Conservation (phyloP, 805 yeast species). For the Nematodospora valgi region DNA sequence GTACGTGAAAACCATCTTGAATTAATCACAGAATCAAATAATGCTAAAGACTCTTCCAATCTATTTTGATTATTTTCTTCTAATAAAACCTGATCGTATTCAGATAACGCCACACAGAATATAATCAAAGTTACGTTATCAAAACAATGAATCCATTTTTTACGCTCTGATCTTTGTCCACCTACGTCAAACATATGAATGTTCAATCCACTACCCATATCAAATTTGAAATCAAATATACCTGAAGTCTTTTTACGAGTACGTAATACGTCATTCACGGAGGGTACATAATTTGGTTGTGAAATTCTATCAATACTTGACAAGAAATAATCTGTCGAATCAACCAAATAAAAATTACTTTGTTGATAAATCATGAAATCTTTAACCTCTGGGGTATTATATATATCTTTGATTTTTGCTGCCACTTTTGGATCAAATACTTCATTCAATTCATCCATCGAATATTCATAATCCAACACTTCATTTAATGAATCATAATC, state of each 20-base stretch:
- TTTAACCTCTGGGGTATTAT: constrained; percentile 56
- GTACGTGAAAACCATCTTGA: constrained; percentile 90
- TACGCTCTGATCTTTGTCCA: constrained; percentile 93
- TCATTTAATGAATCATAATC: constrained; percentile 39
- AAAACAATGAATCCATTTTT: constrained; percentile 96
- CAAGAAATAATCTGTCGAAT: constrained; percentile 78
- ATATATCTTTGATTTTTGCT: constrained; percentile 45
- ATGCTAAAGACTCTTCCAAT: constrained; percentile 73
- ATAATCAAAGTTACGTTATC: constrained; percentile 88
- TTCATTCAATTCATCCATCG: constrained; percentile 53
- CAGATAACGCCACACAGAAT: constrained; percentile 87
- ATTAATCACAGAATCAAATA: constrained; percentile 88
- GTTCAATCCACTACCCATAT: constrained; percentile 53
- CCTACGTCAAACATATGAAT: constrained; percentile 75
- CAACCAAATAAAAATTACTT: constrained; percentile 77
- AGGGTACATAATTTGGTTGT: constrained; percentile 61
- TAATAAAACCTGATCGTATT: constrained; percentile 81
- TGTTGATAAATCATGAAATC: constrained; percentile 55
- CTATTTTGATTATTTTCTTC: constrained; percentile 78
- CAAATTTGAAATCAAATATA: constrained; percentile 77
- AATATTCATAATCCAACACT: constrained; percentile 44
- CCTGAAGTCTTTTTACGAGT: constrained; percentile 93
- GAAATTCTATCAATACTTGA: constrained; percentile 63
- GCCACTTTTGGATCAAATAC: constrained; percentile 51
- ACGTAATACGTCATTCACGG: constrained; percentile 72